phyloP scores from a whole-genome alignment of 2,329 filamentous ascomycete genomes.

The Chrysosporium queenslandicum region DNA sequence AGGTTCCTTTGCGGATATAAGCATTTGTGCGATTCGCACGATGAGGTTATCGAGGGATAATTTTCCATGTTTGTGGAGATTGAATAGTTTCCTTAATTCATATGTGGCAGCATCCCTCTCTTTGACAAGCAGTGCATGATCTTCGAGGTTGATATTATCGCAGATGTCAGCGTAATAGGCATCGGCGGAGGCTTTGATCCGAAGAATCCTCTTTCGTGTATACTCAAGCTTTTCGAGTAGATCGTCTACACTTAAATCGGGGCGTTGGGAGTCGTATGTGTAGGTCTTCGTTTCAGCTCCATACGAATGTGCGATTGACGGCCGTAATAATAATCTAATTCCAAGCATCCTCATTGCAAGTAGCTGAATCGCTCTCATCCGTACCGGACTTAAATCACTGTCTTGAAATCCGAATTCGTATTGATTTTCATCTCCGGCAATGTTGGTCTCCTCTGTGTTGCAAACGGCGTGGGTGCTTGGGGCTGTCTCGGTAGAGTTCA shows the following conservation, averaged over 20 bases:
- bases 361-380: slow-evolving; percentile 32
- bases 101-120: slow-evolving; percentile 26
- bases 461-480: not conserved
- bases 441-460: not conserved
- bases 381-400: slow-evolving; percentile 20
- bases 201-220: slow-evolving; percentile 26
- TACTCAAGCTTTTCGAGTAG: slow-evolving; percentile 29
- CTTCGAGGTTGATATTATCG: slow-evolving; percentile 21
- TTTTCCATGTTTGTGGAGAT: slow-evolving; percentile 22
- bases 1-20: slow-evolving; percentile 29
- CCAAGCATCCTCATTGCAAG: slow-evolving; percentile 33
- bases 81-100: slow-evolving; percentile 25
- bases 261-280: slow-evolving; percentile 22
- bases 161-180: slow-evolving; percentile 27
- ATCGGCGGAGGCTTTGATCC: slow-evolving; percentile 22
- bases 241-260: slow-evolving; percentile 24
- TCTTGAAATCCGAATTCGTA: not conserved
- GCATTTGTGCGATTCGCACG: slow-evolving; percentile 28
- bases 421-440: not conserved
- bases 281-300: slow-evolving; percentile 28
- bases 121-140: slow-evolving; percentile 21
- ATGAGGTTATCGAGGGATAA: slow-evolving; percentile 31
- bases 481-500: not conserved
- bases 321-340: slow-evolving; percentile 32
- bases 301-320: slow-evolving; percentile 33